Base-by-base conservation (phyloP, 305 asterid species). In the Euphrasia arctica region DNA sequence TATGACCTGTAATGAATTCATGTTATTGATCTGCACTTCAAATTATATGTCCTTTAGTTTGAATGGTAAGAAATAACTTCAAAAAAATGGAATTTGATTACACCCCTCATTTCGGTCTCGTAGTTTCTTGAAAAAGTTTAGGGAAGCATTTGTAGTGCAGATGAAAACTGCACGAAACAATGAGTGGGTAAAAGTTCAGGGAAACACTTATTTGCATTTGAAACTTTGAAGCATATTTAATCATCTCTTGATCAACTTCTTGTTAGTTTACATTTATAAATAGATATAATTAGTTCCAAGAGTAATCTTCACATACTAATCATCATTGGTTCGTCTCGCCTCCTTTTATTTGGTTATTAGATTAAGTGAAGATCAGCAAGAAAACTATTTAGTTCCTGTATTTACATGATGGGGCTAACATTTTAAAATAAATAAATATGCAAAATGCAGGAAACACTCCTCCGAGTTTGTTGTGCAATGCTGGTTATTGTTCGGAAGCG, bases 401-500 rank as follows among this genome's bases (percentile, higher is more conserved):
- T 61, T 49, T 4, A 27, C 5, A 18, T 47, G 12, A 69, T 31
- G 47, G 54, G 50, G n/a, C 10, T 4, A 75, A 31, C 60, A 45
- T 18, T 51, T 15, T 6, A 51, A 47, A 10, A 55, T 72, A 36
- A 36, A 6, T 36, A 36, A 36, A 36, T 36, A 36, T 36, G 1
- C 7, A 36, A 36, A 36, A 36, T 78, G 80, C 90, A 91, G 98
- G 98, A 84, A 72, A 89, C 95, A 0, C 77, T 92, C 55, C 95
- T 89, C 7, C 82, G 98, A 43, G 69, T 92, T 58, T 92, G 97
- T 72, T 91, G 98, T 58, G 96, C 97, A 5, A 91, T 89, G 98
- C 86, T 92, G 74, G 75, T 92, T 48, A 83, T 89, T 9, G 93
- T 89, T 5, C 75, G 97, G 70, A 89, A 82, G 84, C 95, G 96